phyloP scores from a whole-genome alignment of 2,329 filamentous ascomycete species.

The Phoma sp. region DNA sequence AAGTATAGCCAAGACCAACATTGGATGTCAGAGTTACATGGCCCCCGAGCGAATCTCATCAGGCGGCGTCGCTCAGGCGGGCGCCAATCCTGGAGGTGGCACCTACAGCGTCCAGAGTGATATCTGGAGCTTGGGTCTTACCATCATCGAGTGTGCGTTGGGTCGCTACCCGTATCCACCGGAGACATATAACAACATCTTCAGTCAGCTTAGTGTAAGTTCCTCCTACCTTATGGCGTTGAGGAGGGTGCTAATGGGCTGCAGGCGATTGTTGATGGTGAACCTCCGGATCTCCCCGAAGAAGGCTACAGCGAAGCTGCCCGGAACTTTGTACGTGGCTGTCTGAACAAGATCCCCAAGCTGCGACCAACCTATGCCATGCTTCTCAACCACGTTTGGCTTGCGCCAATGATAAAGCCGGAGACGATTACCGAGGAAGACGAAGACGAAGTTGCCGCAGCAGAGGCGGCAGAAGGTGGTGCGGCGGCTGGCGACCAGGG shows the following conservation, averaged over 20 bases:
- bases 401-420: slow-evolving; percentile 76
- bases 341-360: slow-evolving; percentile 90
- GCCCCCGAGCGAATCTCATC: slow-evolving; percentile 93
- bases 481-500: slow-evolving; percentile 42
- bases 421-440: slow-evolving; percentile 75
- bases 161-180: slow-evolving; percentile 95
- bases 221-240: neutral
- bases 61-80: slow-evolving; percentile 75
- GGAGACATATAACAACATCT: slow-evolving; percentile 97
- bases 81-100: slow-evolving; percentile 72
- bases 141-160: slow-evolving; percentile 94
- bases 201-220: slow-evolving; percentile 93
- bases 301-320: slow-evolving; percentile 80
- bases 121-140: slow-evolving; percentile 94
- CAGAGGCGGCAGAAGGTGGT: slow-evolving; percentile 52
- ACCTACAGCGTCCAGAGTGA: slow-evolving; percentile 98
- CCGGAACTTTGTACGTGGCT: slow-evolving; percentile 84
- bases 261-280: slow-evolving; percentile 95
- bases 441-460: slow-evolving; percentile 62
- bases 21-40: slow-evolving; percentile 99
- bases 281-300: slow-evolving; percentile 85
- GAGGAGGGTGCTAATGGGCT: slow-evolving; percentile 2
- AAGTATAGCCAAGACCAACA: slow-evolving; percentile 98
- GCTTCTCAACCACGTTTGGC: slow-evolving; percentile 88
- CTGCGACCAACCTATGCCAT: slow-evolving; percentile 93